These are phyloP conservation scores for Colletotrichum lindemuthianum DNA, from an alignment of 2,329 filamentous ascomycete genomes.

Conservation along the genomic window DNA sequence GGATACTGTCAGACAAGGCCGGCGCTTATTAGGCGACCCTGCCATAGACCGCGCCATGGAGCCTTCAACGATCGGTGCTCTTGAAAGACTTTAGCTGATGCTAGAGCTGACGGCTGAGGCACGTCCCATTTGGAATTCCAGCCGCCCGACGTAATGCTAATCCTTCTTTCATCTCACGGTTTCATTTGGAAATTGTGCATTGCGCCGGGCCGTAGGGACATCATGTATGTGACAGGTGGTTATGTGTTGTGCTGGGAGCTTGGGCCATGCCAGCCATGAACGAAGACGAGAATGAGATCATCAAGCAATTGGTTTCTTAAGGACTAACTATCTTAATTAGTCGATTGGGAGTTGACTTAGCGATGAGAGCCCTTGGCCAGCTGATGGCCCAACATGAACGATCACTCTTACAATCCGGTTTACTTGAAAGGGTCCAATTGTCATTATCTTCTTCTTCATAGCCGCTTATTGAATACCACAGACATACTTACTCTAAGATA, in stretches of 20 bases:
- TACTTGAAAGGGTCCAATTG: too few species aligned
- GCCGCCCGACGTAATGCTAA: not conserved
- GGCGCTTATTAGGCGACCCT: slow-evolving; percentile 24
- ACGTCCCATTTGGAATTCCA: slow-evolving; percentile 6
- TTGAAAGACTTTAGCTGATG: slow-evolving; percentile 9
- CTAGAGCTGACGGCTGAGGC: not conserved
- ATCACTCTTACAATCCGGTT: too few species aligned
- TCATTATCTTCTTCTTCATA: too few species aligned
- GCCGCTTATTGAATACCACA: too few species aligned
- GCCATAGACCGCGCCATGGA: not conserved
- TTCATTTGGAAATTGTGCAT: slow-evolving; percentile 16
- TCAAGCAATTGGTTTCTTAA: not conserved
- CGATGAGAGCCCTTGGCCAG: too few species aligned
- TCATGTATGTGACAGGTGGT: not conserved
- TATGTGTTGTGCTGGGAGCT: too few species aligned
- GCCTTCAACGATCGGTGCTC: not conserved
- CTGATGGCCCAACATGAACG: too few species aligned
- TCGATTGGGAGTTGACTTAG: too few species aligned
- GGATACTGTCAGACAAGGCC: slow-evolving; percentile 13
- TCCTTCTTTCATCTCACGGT: not conserved
- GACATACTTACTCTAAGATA: too few species aligned
- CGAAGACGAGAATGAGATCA: slow-evolving; percentile 1
- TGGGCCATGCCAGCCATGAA: not conserved
- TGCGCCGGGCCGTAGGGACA: not conserved
- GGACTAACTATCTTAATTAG: not conserved